These are phyloP conservation scores for Flaveria sonorensis DNA, from an alignment of 129 eudicot species.

Conservation along the genomic window DNA sequence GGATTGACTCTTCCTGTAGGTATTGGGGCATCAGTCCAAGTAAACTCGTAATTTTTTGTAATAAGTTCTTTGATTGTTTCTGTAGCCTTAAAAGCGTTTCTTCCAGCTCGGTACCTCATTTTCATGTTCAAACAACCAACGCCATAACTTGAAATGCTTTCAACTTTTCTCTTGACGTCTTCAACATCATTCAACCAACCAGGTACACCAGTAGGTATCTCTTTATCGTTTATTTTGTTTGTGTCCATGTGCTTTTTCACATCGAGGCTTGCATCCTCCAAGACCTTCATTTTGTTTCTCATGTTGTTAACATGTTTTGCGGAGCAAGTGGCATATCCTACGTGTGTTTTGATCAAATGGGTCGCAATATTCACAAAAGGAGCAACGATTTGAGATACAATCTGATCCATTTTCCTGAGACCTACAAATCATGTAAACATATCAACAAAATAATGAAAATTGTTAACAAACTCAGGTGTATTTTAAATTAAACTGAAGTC, in stretches of 20 bases:
- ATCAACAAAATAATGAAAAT: neutral
- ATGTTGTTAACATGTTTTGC: neutral
- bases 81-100: neutral
- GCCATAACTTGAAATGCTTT: neutral
- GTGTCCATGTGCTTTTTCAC: conserved; percentile 8
- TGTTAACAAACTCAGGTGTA: neutral
- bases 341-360: neutral
- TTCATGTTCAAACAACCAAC: conserved; percentile 16
- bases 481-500: no score
- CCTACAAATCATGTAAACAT: neutral
- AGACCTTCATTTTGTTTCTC: neutral
- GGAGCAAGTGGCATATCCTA: conserved; percentile 7
- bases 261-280: neutral
- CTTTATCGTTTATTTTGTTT: neutral
- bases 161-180: neutral
- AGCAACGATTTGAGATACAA: neutral
- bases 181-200: conserved; percentile 24
- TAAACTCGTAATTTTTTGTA: neutral
- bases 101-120: conserved; percentile 3
- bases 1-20: no score
- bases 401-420: conserved; percentile 14
- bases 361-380: conserved; percentile 8
- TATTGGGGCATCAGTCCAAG: no score
- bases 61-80: neutral
- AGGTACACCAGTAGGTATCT: conserved; percentile 18